Percentiles rank a stretch among this genome's conserved stretches.
phyloP scores from a whole-genome alignment of 257 asterid genomes.

The Verbascum thapsus region DNA sequence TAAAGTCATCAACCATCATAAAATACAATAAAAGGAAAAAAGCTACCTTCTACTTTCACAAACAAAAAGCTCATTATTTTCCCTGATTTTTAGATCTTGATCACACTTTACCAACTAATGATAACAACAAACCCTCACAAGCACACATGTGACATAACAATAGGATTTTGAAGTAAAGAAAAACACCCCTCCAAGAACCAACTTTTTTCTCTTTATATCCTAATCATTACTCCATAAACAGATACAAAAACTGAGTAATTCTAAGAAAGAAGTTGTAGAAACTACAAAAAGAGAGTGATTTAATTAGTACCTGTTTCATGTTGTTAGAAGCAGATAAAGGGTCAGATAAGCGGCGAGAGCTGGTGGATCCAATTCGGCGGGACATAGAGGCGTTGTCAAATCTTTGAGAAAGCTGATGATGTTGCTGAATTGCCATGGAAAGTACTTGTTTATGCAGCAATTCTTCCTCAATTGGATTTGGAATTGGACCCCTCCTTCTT shows the following conservation, averaged over 20 bases:
- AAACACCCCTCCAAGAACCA: too few species aligned
- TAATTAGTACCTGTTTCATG: conserved; percentile 40
- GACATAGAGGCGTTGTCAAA: conserved; percentile 62
- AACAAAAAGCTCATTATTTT: conserved; percentile 5
- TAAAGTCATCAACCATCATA: too few species aligned
- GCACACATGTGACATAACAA: too few species aligned
- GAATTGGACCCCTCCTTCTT: conserved; percentile 52
- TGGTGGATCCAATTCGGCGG: conserved; percentile 61
- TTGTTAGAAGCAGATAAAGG: conserved; percentile 39
- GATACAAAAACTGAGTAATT: too few species aligned
- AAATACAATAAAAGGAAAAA: conserved; percentile 1
- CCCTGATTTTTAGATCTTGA: conserved; percentile 15
- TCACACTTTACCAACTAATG: conserved; percentile 3
- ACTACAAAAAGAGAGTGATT: not conserved
- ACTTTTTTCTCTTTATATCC: too few species aligned
- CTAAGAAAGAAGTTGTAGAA: too few species aligned
- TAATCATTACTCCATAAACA: too few species aligned
- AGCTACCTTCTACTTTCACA: conserved; percentile 11
- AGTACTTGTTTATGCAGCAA: conserved; percentile 67
- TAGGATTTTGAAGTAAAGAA: too few species aligned
- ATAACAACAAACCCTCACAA: not conserved
- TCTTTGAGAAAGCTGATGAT: conserved; percentile 65
- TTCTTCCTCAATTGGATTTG: conserved; percentile 60
- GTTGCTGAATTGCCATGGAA: conserved; percentile 72
- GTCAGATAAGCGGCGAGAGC: conserved; percentile 49